Base-by-base conservation (phyloP, 345 rosid species). In the Microthlaspi erraticum region DNA sequence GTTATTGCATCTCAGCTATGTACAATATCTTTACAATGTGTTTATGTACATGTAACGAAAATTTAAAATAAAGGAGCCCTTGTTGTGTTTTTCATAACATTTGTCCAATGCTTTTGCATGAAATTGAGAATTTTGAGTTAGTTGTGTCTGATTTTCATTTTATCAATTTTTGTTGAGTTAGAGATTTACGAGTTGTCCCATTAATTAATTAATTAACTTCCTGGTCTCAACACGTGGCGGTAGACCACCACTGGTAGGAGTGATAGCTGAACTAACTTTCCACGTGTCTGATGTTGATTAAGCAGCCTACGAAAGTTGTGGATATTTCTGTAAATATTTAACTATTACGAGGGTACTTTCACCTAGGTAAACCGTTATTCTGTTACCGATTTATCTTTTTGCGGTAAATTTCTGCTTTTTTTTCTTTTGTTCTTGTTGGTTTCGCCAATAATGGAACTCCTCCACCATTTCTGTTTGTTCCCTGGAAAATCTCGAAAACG, bases 391-490 rank as follows among this genome's bases (percentile, higher is more conserved):
- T 18, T 18, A 8, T 34, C 13, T 36, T 45, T 68, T 48, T 23
- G 49, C 39, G 49, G 73, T 58, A 46, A 58, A 69, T 11, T 69
- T 19, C 38, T 5, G 62, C 7, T 42, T 11, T 18, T 3, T 17
- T 38, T 38, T 11, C 8, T 52, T 16, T 12, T 39, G 50, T 56
- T 55, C 8, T 12, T 43, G n/a, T 17, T 18, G 14, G 63, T 48
- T 59, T 64, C 41, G 31, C 68, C 76, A 61, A 49, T 64, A 38
- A 61, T 62, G 69, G 60, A 61, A 16, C 48, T 37, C 4, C 31
- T 26, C 17, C 77, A 55, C 36, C 58, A 72, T 64, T 56, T 17
- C 19, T 26, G 61, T 55, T 12, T 42, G 20, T 56, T 56, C 10
- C 74, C 51, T n/a, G 37, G 31, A 49, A 73, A 66, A 59, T 26